These are phyloP conservation scores for Thymus quinquecostatus DNA, from an alignment of 257 asterid species.

Conservation along the genomic window DNA sequence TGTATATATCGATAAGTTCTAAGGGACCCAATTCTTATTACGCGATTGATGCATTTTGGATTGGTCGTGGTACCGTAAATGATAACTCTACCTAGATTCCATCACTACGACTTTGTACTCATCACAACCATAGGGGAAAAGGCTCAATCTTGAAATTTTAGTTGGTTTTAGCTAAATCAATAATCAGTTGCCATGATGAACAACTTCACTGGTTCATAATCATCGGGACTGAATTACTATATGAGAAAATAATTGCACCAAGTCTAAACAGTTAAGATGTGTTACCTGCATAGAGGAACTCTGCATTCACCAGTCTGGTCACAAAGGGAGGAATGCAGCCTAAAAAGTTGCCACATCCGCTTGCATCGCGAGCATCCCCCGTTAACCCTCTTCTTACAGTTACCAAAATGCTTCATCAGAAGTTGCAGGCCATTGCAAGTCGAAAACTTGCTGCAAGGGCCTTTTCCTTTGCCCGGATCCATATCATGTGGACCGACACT, in stretches of 20 bases:
- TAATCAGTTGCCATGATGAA: not conserved
- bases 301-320: conserved; percentile 63
- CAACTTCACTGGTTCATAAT: not conserved
- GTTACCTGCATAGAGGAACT: conserved; percentile 88
- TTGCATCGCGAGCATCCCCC: conserved; percentile 77
- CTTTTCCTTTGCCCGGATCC: conserved; percentile 50
- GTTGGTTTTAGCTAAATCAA: not conserved
- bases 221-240: not conserved
- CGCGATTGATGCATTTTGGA: conserved; percentile 1
- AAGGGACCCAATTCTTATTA: conserved; percentile 16
- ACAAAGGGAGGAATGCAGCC: conserved; percentile 77
- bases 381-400: conserved; percentile 65
- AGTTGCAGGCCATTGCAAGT: conserved; percentile 87
- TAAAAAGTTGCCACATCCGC: conserved; percentile 87
- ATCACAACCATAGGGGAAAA: not conserved
- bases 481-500: conserved; percentile 66
- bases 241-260: too few relatives aligned
- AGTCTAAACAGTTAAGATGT: not conserved
- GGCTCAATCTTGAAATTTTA: not conserved
- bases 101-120: not conserved
- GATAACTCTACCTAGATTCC: conserved; percentile 15
- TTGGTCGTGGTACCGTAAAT: not conserved
- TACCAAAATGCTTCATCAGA: conserved; percentile 69
- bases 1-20: not conserved
- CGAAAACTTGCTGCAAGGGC: conserved; percentile 74